Conservation (phyloP, 805 yeast genomes). For the Monosporozyma unispora region DNA sequence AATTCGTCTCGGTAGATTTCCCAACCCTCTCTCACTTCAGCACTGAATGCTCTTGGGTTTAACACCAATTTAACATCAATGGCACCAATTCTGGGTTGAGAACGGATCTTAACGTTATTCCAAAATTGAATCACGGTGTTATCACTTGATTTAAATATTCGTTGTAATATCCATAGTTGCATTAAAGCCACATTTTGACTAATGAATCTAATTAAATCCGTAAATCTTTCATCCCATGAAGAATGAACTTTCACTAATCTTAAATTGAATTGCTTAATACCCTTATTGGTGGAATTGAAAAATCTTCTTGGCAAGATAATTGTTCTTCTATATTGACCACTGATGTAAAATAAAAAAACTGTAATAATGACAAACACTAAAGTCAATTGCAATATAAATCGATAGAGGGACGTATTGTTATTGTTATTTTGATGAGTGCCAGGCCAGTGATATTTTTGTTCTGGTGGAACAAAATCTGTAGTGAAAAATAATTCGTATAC, state of each 20-base stretch:
- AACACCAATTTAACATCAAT: constrained; percentile 73
- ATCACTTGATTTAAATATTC: constrained; percentile 8
- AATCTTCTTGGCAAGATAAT: constrained; percentile 75
- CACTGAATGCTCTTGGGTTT: constrained; percentile 70
- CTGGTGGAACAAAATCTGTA: background rate
- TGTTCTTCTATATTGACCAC: constrained; percentile 85
- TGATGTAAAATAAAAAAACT: constrained; percentile 64
- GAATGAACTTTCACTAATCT: constrained; percentile 56
- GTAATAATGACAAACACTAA: constrained; percentile 41
- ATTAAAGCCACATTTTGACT: constrained; percentile 20
- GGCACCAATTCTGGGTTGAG: constrained; percentile 62
- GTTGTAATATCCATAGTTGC: constrained; percentile 13
- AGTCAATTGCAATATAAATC: constrained; percentile 20
- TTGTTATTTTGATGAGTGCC: background rate
- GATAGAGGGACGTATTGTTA: constrained; percentile 28
- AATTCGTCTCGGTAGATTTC: constrained; percentile 87
- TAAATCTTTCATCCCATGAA: constrained; percentile 31
- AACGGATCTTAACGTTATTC: constrained; percentile 21
- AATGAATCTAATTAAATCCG: constrained; percentile 29
- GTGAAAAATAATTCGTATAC: constrained; percentile 32
- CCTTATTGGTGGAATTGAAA: constrained; percentile 77
- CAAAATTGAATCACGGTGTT: constrained; percentile 17
- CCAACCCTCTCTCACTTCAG: constrained; percentile 88
- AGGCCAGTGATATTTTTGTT: background rate
- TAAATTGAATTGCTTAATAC: constrained; percentile 73